Base-by-base conservation (phyloP, 169 alveolate genomes). In the Plasmodium billcollinsi region DNA sequence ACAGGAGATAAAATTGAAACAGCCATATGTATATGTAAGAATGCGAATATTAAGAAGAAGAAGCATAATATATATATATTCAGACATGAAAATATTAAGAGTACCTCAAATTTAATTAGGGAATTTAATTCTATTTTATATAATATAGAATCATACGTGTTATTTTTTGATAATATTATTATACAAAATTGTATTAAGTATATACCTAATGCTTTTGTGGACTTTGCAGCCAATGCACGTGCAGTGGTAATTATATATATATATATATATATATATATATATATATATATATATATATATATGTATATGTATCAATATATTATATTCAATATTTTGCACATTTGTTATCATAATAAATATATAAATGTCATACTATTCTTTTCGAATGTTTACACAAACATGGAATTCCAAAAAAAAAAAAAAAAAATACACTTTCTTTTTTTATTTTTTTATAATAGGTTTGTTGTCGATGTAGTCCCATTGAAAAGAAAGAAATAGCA, bases 1-100 rank as follows among this genome's bases (percentile, higher is more conserved):
- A 99, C 99, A 9, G 99, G 99, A 18, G 99, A 99, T 95, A 99
- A 99, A 94, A 98, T 98, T 24, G 99, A 99, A 93, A 99, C 99
- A 1, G 99, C 99, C 1, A 97, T 97, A 52, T 99, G 99, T 86
- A 97, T 98, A 89, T 98, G 99, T 6, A 98, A 97, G 24, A 96
- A 99, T 18, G 98, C 99, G 6, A 99, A 99, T 26, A 94, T 98
- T 15, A 98, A 98, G 88, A 95, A 90, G 94, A 92, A 90, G 85
- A 86, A 88, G 59, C 92, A 94, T 50, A 78, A 95, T 26, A 89
- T 92, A 33, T 90, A 88, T 61, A 89, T 89, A 15, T 91, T 94
- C 85, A 90, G 95, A 6, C 88, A 88, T 33, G 95, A 94, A 43
- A 90, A 90, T 67, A 89, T 90, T 52, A 93, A 88, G 78, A 88